These are phyloP conservation scores for Kwoniella botswanensis DNA, from an alignment of 768 basidiomycete species.

Conservation along the genomic window DNA sequence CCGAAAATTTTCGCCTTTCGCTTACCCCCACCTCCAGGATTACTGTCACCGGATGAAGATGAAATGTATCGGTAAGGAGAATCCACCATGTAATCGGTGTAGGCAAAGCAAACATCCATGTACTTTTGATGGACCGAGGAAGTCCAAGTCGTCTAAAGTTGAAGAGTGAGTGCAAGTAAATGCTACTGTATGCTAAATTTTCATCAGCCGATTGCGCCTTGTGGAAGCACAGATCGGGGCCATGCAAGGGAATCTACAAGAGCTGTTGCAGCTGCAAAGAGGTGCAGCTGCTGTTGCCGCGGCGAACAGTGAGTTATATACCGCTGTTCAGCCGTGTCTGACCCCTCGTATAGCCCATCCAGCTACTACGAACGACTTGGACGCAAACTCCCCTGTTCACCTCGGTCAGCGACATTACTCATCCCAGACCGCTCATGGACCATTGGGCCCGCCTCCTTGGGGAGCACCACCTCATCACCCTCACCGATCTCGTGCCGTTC, in stretches of 20 bases:
- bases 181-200: neutral
- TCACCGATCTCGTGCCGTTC: neutral
- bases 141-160: conserved; percentile 46
- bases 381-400: neutral
- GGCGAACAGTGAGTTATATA: neutral
- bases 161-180: conserved; percentile 44
- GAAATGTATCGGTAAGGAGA: conserved; percentile 53
- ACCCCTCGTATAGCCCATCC: neutral
- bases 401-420: neutral
- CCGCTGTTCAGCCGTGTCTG: neutral
- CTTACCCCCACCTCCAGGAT: conserved; percentile 26
- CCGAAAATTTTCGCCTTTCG: too few relatives aligned
- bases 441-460: conserved; percentile 6
- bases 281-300: conserved; percentile 14
- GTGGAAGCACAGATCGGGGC: conserved; percentile 49
- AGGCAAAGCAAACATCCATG: conserved; percentile 42
- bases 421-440: neutral
- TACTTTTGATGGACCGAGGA: conserved; percentile 50
- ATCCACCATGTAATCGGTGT: conserved; percentile 51
- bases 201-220: conserved; percentile 39
- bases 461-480: conserved; percentile 8
- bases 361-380: neutral
- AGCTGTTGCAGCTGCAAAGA: conserved; percentile 42
- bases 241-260: conserved; percentile 42
- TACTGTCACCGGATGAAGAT: conserved; percentile 55